Conservation (phyloP, 2,329 filamentous ascomycete genomes). For the Helicocarpus griseus region DNA sequence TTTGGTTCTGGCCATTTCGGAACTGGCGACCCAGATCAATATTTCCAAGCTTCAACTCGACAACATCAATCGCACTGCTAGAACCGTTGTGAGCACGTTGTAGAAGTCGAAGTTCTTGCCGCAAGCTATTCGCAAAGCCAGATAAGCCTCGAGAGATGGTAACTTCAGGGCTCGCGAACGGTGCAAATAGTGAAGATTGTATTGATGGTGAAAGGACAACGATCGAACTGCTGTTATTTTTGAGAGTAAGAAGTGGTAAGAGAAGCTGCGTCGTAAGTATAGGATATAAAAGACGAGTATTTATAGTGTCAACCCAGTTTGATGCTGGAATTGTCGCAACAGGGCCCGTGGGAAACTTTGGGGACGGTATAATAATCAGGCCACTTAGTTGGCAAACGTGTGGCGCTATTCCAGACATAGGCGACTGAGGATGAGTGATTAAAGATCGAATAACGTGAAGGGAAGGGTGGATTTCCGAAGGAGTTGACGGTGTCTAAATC, state of each 20-base stretch:
- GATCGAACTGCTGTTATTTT: conserved; percentile 42
- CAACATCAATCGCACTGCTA: conserved; percentile 54
- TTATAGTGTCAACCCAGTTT: conserved; percentile 80
- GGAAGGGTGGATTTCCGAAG: conserved; percentile 47
- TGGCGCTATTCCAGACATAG: conserved; percentile 64
- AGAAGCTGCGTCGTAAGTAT: conserved; percentile 84
- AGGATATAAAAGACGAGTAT: conserved; percentile 82
- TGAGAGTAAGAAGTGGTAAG: conserved; percentile 62
- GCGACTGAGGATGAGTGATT: conserved; percentile 64
- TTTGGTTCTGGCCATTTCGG: conserved; percentile 33
- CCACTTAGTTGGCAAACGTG: conserved; percentile 70
- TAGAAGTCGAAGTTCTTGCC: conserved; percentile 67
- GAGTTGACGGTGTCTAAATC: conserved; percentile 52
- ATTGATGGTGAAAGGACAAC: conserved; percentile 37
- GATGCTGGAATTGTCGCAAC: conserved; percentile 78
- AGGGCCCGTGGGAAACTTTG: conserved; percentile 70
- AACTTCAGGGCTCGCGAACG: conserved; percentile 61
- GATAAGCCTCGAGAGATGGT: conserved; percentile 78
- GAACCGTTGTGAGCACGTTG: conserved; percentile 24
- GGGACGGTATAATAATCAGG: conserved; percentile 69
- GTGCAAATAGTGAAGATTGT: conserved; percentile 34
- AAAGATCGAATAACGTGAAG: conserved; percentile 62
- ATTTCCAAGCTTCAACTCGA: conserved; percentile 81
- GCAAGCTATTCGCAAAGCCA: conserved; percentile 71
- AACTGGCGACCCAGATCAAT: conserved; percentile 68